Conservation (phyloP, 768 basidiomycete genomes). For the Rhizopogon vulgaris region DNA sequence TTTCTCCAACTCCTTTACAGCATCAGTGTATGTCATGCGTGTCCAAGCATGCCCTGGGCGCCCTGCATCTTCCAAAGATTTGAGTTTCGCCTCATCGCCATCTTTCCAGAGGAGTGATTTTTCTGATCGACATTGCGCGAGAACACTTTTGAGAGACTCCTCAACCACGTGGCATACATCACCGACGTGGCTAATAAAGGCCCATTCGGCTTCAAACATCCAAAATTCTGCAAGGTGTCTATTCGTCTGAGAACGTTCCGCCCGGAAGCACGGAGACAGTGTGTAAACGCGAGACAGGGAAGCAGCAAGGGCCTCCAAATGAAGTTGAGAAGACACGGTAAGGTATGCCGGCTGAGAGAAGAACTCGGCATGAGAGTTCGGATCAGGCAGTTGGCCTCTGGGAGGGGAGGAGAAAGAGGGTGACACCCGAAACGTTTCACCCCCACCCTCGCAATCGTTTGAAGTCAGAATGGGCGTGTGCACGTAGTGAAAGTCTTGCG, state of each 20-base stretch:
- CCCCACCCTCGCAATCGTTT: slow-evolving; percentile 94
- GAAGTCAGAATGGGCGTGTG: slow-evolving; percentile 87
- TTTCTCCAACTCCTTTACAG: slow-evolving; percentile 50
- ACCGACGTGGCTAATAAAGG: slow-evolving; percentile 43
- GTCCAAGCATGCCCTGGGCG: slow-evolving; percentile 43
- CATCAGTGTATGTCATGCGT: slow-evolving; percentile 75
- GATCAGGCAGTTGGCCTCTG: slow-evolving; percentile 6
- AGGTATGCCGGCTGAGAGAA: slow-evolving; percentile 76
- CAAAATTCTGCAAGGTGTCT: slow-evolving; percentile 97
- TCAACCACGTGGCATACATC: slow-evolving; percentile 56
- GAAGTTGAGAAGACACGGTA: slow-evolving; percentile 94
- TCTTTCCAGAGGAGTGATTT: slow-evolving; percentile 32
- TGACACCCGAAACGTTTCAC: slow-evolving; percentile 79
- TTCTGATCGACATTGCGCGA: slow-evolving; percentile 23
- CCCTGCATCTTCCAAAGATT: slow-evolving; percentile 32
- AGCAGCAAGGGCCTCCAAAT: slow-evolving; percentile 82
- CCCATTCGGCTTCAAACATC: slow-evolving; percentile 98
- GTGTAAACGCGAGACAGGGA: slow-evolving; percentile 85
- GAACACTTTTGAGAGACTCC: slow-evolving; percentile 38
- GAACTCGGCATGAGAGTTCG: slow-evolving; percentile 43
- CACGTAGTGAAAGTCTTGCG: slow-evolving; percentile 69
- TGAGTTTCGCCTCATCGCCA: slow-evolving; percentile 28
- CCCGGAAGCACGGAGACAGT: slow-evolving; percentile 89
- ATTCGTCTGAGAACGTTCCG: slow-evolving; percentile 81
- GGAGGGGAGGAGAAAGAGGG: slow-evolving; percentile 26